These are phyloP conservation scores for Aegilops longissima DNA, from an alignment of 176 grass and related monocot genomes.

Conservation along the genomic window DNA sequence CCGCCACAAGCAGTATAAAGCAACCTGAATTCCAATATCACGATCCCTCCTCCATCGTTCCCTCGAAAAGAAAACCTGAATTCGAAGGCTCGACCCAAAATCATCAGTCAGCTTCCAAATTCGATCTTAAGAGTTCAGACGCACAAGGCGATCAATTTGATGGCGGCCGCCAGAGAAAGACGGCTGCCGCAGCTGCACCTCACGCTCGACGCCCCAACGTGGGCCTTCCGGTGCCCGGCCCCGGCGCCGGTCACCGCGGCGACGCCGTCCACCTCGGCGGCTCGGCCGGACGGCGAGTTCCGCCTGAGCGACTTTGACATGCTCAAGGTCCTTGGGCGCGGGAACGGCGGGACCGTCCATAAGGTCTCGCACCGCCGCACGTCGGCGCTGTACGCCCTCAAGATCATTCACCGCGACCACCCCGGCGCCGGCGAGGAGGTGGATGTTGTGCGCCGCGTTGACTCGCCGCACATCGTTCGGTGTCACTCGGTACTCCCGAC, in stretches of 20 bases:
- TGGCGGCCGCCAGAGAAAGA: background rate
- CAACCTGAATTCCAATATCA: background rate
- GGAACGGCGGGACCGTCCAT: slow-evolving; percentile 52
- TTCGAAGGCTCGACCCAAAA: too few species aligned
- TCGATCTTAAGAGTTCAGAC: background rate
- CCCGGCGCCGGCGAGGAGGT: background rate
- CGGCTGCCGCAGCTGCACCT: background rate
- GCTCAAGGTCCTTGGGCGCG: slow-evolving; percentile 38
- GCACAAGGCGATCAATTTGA: background rate
- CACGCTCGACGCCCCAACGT: background rate
- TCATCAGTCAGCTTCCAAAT: background rate
- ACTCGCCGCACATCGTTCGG: slow-evolving; percentile 23
- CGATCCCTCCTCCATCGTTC: too few species aligned
- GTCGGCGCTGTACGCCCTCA: slow-evolving; percentile 44
- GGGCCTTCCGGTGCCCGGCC: background rate
- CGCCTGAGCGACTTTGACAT: slow-evolving; percentile 27
- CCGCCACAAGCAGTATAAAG: background rate
- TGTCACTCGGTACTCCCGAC: slow-evolving; percentile 18
- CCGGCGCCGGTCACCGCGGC: background rate
- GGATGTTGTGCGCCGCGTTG: background rate
- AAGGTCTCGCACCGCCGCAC: slow-evolving; percentile 50
- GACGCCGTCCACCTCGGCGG: background rate
- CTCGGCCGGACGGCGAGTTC: slow-evolving; percentile 5
- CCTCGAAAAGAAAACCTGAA: too few species aligned
- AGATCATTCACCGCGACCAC: background rate